These are phyloP conservation scores for Fonsecaea pugnacius DNA, from an alignment of 2,329 filamentous ascomycete species.

Conservation along the genomic window DNA sequence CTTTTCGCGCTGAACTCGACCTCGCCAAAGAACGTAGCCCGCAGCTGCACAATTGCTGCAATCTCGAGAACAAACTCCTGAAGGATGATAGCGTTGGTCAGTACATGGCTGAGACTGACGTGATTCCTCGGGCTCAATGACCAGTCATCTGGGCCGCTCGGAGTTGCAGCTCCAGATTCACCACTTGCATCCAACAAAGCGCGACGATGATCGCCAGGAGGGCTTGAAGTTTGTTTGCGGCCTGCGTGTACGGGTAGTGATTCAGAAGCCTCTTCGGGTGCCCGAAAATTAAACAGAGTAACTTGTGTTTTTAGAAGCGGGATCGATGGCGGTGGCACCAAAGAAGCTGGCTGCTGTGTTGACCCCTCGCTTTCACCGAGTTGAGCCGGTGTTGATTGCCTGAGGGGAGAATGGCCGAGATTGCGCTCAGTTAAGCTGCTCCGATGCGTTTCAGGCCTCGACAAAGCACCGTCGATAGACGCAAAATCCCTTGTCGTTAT, in stretches of 20 bases:
- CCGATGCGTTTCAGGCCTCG: slow-evolving; percentile 18
- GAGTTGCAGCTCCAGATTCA: slow-evolving; percentile 32
- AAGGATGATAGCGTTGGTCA: slow-evolving; percentile 78
- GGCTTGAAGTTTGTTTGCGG: slow-evolving; percentile 22
- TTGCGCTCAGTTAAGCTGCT: slow-evolving; percentile 20
- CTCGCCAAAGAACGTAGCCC: slow-evolving; percentile 76
- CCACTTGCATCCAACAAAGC: slow-evolving; percentile 12
- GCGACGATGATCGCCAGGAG: slow-evolving; percentile 3
- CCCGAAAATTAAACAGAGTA: slow-evolving; percentile 14
- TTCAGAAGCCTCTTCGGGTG: slow-evolving; percentile 29
- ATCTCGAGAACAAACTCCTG: slow-evolving; percentile 81
- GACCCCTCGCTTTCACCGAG: slow-evolving; percentile 11
- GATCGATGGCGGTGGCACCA: slow-evolving; percentile 8
- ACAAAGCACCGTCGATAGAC: slow-evolving; percentile 29
- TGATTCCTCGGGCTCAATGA: slow-evolving; percentile 42
- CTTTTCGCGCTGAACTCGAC: slow-evolving; percentile 39
- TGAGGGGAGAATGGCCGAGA: slow-evolving; percentile 24
- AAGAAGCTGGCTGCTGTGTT: slow-evolving; percentile 3
- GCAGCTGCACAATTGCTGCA: slow-evolving; percentile 73
- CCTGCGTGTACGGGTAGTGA: slow-evolving; percentile 28
- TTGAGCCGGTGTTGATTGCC: slow-evolving; percentile 14
- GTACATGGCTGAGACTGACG: slow-evolving; percentile 74
- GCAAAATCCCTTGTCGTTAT: slow-evolving; percentile 23
- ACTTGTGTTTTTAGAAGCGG: slow-evolving; percentile 31
- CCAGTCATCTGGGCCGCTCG: slow-evolving; percentile 20